Evolutionary conservation across 352 stramenopile species (phyloP).

Genomic region (Phytophthora idaei): DNA sequence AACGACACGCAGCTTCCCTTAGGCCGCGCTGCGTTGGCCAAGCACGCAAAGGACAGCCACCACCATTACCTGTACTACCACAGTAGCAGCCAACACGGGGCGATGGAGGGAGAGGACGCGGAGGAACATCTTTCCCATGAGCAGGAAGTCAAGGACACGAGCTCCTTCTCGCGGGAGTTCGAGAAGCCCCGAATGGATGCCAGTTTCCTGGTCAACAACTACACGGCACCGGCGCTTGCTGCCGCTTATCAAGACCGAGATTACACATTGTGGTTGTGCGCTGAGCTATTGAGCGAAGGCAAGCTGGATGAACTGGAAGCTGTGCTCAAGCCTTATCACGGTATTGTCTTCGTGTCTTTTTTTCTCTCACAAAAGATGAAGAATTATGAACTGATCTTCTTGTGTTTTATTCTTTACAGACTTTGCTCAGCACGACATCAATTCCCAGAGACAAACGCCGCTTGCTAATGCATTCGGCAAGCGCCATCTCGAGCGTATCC

Average conservation of each 20-base stretch:
- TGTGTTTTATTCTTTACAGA: constrained; percentile 31
- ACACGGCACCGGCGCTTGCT: constrained; percentile 95
- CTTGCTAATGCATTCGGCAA: constrained; percentile 80
- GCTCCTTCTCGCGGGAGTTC: constrained; percentile 68
- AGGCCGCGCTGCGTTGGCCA: neutral
- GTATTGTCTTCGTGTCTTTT: constrained; percentile 12
- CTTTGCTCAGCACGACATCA: constrained; percentile 49
- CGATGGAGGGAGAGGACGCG: constrained; percentile 2
- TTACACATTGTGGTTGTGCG: constrained; percentile 80
- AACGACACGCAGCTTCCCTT: constrained; percentile 18
- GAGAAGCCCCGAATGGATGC: constrained; percentile 74
- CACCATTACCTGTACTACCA: constrained; percentile 31
- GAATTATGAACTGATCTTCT: constrained; percentile 5
- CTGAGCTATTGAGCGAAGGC: constrained; percentile 71
- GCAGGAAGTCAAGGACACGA: constrained; percentile 28
- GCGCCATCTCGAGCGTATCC: constrained; percentile 92
- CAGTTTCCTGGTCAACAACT: constrained; percentile 95
- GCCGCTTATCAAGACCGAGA: constrained; percentile 94
- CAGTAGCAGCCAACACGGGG: constrained; percentile 31
- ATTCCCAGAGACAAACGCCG: constrained; percentile 48
- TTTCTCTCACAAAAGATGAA: neutral
- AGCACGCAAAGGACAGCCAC: constrained; percentile 11
- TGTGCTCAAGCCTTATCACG: constrained; percentile 80
- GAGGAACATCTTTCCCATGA: constrained; percentile 3
- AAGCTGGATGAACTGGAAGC: constrained; percentile 75